Percentiles rank a stretch among this genome's conserved stretches.
Conservation (phyloP, 768 basidiomycete species). For the Rossbeevera mucosa region DNA sequence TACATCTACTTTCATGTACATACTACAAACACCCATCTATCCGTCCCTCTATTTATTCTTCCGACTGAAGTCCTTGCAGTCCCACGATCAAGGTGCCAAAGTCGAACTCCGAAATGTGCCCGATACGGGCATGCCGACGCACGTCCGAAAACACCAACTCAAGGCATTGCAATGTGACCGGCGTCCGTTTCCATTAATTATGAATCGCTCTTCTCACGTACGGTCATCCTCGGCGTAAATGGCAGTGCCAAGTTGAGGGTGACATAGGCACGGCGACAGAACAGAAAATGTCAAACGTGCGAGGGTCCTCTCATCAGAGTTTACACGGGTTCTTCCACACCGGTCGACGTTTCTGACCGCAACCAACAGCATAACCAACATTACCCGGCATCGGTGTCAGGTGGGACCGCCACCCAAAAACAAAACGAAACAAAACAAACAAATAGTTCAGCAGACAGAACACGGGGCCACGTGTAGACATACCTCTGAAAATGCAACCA, state of each 20-base stretch:
- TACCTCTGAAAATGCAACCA: constrained; percentile 55
- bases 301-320: constrained; percentile 11
- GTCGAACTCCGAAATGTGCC: neutral
- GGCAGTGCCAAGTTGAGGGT: neutral
- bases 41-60: neutral
- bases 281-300: neutral
- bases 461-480: constrained; percentile 5
- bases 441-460: neutral
- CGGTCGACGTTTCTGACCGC: constrained; percentile 16
- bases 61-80: neutral
- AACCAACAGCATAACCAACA: too few relatives aligned
- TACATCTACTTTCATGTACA: neutral
- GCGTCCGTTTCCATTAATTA: neutral
- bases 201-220: neutral
- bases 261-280: neutral
- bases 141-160: neutral
- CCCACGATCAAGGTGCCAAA: neutral
- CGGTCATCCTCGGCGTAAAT: neutral
- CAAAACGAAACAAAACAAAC: neutral
- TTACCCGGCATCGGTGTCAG: too few relatives aligned
- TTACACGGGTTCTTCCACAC: constrained; percentile 18
- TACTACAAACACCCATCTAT: neutral
- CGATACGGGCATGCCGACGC: neutral
- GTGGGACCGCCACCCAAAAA: neutral
- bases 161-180: neutral